Base-by-base conservation (phyloP, 345 rosid genomes). In the Eucalyptus microcorys region DNA sequence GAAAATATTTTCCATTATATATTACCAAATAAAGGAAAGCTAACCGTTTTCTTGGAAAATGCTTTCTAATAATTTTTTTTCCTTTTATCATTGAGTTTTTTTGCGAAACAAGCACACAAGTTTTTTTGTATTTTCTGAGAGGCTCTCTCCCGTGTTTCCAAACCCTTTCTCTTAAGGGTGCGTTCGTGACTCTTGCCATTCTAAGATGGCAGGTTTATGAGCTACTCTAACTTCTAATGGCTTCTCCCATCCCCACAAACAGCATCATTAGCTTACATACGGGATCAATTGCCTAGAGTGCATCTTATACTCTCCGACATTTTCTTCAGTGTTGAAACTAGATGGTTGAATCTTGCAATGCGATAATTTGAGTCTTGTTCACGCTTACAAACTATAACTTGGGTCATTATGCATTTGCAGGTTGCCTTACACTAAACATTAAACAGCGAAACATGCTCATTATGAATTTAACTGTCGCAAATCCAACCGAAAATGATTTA, bases 381-480 rank as follows among this genome's bases (percentile, higher is more conserved):
- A 7, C 90, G 80, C 64, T 88, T 86, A 45, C 30, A 32, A 48
- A 37, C 30, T 88, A 27, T 7, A 86, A 24, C 15, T 13, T 50
- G 49, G 53, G 42, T 50, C 45, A 87, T 61, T 88, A 64, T 90
- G 87, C 49, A 87, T 88, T 90, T 90, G 86, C 95, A 94, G 96
- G 95, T 95, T 91, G 96, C 96, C 61, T 96, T 92, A 90, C 96
- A 95, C 92, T 93, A 95, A 91, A 90, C 95, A 64, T 92, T 96
- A 45, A 96, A 93, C 89, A 80, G 91, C 52, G 19, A 59, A 53
- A 80, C 48, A 49, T 16, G 64, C 13, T 26, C 6, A 57, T 26
- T 40, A 19, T 81, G 30, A 19, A 47, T 37, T 47, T 37, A 40
- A 32, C 49, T 14, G 15, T 81, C 30, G 1, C 30, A 37, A 81